These are phyloP conservation scores for Ogataea paraovalis DNA, from an alignment of 805 yeast species.

Conservation along the genomic window DNA sequence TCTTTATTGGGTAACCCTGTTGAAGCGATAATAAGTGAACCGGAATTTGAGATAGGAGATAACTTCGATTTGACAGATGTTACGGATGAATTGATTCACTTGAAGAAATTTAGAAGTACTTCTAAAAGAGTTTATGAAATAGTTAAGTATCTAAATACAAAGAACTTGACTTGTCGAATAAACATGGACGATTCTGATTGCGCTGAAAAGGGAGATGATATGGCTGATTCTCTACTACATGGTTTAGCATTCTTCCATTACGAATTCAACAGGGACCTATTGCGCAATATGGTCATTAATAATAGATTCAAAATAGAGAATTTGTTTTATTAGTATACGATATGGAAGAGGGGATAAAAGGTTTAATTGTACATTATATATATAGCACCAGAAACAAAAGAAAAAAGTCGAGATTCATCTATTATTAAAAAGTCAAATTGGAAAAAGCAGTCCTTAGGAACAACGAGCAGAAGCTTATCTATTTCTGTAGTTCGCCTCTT, in stretches of 20 bases:
- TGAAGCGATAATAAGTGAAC: background rate
- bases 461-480: no score
- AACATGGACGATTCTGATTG: conserved; percentile 14
- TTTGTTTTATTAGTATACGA: background rate
- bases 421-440: background rate
- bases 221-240: conserved; percentile 63
- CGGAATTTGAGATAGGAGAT: background rate
- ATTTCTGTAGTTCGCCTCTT: conserved; percentile 13
- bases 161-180: conserved; percentile 6
- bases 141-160: conserved; percentile 21
- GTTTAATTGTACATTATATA: background rate
- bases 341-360: no score
- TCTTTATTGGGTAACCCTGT: conserved; percentile 1
- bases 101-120: conserved; percentile 4
- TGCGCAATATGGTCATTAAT: conserved; percentile 7
- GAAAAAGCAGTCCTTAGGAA: background rate
- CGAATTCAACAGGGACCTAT: conserved; percentile 29
- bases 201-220: conserved; percentile 53
- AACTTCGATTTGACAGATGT: background rate
- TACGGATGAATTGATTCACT: background rate
- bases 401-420: background rate
- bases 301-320: background rate
- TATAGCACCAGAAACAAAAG: background rate
- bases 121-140: conserved; percentile 27
- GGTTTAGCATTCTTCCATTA: conserved; percentile 49